phyloP scores from a whole-genome alignment of 1,284 basidiomycete genomes.

The Cryptococcus floricola region DNA sequence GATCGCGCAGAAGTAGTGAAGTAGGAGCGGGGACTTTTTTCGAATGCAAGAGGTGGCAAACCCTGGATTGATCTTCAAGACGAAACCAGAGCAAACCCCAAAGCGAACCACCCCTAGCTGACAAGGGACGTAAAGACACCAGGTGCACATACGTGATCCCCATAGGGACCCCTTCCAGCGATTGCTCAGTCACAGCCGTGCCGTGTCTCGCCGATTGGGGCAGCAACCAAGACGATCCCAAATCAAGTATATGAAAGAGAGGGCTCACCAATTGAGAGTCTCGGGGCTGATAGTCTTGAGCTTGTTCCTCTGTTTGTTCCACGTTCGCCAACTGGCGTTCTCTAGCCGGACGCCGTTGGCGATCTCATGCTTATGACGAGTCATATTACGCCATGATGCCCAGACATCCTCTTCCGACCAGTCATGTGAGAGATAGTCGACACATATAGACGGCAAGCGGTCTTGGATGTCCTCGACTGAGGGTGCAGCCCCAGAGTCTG shows the following conservation, averaged over 20 bases:
- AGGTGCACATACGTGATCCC: not conserved
- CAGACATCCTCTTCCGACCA: slow-evolving; percentile 99
- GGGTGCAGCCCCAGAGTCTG: slow-evolving; percentile 48
- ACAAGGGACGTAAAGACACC: not conserved
- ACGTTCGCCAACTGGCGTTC: slow-evolving; percentile 97
- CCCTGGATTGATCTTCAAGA: too few relatives aligned
- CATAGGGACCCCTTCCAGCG: not conserved
- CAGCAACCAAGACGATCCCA: not conserved
- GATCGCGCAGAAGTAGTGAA: too few relatives aligned
- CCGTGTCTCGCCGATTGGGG: not conserved
- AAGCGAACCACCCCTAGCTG: too few relatives aligned
- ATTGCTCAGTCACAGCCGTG: not conserved
- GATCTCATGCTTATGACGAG: slow-evolving; percentile 96
- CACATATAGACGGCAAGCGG: slow-evolving; percentile 57
- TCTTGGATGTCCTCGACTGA: slow-evolving; percentile 55
- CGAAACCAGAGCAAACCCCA: too few relatives aligned
- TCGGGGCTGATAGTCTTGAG: slow-evolving; percentile 93
- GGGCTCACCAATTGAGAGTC: slow-evolving; percentile 93
- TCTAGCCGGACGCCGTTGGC: slow-evolving; percentile 91
- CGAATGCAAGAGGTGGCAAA: too few relatives aligned
- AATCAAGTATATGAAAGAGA: not conserved
- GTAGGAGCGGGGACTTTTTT: not conserved
- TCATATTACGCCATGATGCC: slow-evolving; percentile 98
- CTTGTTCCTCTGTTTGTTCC: slow-evolving; percentile 98
- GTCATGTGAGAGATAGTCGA: slow-evolving; percentile 75